Conservation (phyloP, 139 green algal species). For the Spirogloea muscicola region DNA sequence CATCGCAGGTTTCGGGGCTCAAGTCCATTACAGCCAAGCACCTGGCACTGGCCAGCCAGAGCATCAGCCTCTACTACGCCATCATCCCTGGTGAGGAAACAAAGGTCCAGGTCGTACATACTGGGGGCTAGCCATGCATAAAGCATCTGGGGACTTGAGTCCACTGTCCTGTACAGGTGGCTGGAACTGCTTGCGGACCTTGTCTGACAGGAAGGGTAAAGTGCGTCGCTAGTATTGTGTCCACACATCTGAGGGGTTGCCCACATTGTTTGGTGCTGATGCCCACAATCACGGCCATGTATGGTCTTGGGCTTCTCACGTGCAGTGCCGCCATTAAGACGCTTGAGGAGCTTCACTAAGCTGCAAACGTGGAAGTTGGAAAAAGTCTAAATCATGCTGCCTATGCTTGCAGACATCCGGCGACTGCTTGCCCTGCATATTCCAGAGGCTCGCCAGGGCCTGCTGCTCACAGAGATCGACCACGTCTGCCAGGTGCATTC, state of each 20-base stretch:
- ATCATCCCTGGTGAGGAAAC: constrained; percentile 45
- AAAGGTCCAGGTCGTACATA: no score
- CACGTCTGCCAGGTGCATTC: constrained; percentile 53
- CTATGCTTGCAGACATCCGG: constrained; percentile 19
- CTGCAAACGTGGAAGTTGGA: not conserved
- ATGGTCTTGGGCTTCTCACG: not conserved
- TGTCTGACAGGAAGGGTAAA: not conserved
- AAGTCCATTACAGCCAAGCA: constrained; percentile 92
- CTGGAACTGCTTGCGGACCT: not conserved
- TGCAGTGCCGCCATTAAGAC: not conserved
- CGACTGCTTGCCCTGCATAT: constrained; percentile 53
- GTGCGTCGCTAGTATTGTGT: not conserved
- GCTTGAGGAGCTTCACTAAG: not conserved
- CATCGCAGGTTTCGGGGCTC: constrained; percentile 67
- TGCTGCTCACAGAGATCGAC: constrained; percentile 77
- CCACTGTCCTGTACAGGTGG: not conserved
- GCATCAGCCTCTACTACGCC: constrained; percentile 32
- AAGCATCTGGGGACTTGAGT: no score
- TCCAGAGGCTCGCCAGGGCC: constrained; percentile 44
- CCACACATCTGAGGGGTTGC: not conserved
- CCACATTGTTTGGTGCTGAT: not conserved
- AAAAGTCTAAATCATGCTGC: not conserved
- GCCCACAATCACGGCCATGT: not conserved
- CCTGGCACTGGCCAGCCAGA: constrained; percentile 67
- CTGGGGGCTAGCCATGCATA: no score